phyloP scores from a whole-genome alignment of 164 flowering plant genomes.

The Sedum album region DNA sequence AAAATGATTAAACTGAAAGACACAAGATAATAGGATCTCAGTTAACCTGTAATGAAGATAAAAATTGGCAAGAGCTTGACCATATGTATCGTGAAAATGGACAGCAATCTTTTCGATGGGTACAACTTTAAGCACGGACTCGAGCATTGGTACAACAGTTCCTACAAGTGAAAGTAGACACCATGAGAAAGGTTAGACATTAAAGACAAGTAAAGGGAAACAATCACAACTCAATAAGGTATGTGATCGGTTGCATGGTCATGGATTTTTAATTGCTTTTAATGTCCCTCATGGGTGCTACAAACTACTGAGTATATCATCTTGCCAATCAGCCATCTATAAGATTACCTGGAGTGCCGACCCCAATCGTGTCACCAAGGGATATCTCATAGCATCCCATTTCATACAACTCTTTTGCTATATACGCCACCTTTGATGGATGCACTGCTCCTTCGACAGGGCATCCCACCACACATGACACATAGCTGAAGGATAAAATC shows the following conservation, averaged over 20 bases:
- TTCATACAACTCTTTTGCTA: slow-evolving; percentile 63
- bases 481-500: slow-evolving; percentile 37
- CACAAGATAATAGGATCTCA: neutral
- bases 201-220: neutral
- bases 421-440: slow-evolving; percentile 81
- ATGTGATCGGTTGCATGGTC: neutral
- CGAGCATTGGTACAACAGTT: slow-evolving; percentile 81
- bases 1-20: neutral
- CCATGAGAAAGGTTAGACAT: neutral
- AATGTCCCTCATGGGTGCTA: neutral
- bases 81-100: slow-evolving; percentile 96
- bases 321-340: neutral
- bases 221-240: neutral
- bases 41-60: slow-evolving; percentile 70
- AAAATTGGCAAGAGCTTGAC: slow-evolving; percentile 87
- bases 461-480: slow-evolving; percentile 93
- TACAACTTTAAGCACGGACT: slow-evolving; percentile 68
- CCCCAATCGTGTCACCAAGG: slow-evolving; percentile 94
- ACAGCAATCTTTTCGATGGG: slow-evolving; percentile 83
- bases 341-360: slow-evolving; percentile 87
- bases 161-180: slow-evolving; percentile 28
- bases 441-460: slow-evolving; percentile 76
- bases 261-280: neutral
- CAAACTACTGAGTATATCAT: neutral
- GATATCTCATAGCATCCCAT: slow-evolving; percentile 97